phyloP scores from a whole-genome alignment of 106 monocot species.

The Ottelia alismoides region DNA sequence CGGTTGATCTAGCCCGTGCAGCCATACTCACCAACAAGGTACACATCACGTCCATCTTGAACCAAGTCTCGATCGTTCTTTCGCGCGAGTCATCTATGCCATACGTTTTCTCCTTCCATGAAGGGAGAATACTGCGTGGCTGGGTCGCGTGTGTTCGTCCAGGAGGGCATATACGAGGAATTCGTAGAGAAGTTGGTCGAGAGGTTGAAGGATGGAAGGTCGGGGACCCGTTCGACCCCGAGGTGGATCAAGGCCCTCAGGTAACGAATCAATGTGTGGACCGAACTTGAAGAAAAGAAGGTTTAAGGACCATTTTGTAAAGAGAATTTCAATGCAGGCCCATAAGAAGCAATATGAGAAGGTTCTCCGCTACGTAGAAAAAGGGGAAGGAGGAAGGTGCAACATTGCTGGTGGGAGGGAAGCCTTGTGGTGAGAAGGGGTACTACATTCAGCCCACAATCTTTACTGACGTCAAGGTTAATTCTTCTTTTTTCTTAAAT shows the following conservation, averaged over 20 bases:
- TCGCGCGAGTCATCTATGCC: too few species aligned
- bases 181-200: constrained; percentile 50
- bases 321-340: too few species aligned
- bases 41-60: neutral
- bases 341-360: constrained; percentile 72
- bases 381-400: constrained; percentile 65
- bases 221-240: constrained; percentile 81
- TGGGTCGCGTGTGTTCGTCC: constrained; percentile 71
- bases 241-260: constrained; percentile 72
- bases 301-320: too few species aligned
- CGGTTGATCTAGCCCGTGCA: constrained; percentile 25
- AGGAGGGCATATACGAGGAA: constrained; percentile 92
- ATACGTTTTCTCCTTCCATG: too few species aligned
- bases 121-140: constrained; percentile 87
- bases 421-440: constrained; percentile 48
- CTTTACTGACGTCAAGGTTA: constrained; percentile 84
- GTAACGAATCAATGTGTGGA: too few species aligned
- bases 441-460: constrained; percentile 86
- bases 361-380: constrained; percentile 67
- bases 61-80: too few species aligned
- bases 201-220: constrained; percentile 45
- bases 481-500: too few species aligned
- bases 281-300: too few species aligned
- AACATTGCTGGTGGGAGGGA: constrained; percentile 64
- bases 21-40: constrained; percentile 72